Evolutionary conservation across 768 basidiomycete species (phyloP), one percentile per base, ranked within the genome.

Genomic region (Lepiota subincarnata): DNA sequence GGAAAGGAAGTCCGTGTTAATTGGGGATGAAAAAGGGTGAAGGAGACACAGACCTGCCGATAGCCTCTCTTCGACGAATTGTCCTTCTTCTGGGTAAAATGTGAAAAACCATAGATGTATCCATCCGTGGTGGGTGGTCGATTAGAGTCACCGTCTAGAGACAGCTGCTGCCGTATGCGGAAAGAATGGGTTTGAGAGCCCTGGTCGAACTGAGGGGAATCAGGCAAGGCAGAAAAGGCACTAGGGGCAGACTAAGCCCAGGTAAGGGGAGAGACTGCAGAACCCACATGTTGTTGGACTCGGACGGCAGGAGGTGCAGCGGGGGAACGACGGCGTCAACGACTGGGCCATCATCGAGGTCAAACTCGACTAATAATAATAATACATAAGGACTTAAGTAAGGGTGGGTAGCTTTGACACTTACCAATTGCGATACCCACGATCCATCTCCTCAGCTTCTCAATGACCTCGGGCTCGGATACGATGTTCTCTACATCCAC

Each of bases 291-390:
- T 93, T 96, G 67, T 92, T 87, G 31, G 75, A 77, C 64, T 93
- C 90, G 0, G 78, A 70, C 36, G 82, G 78, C 4, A 80, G 77
- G 37, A 95, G 68, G 12, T 75, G 65, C n/a, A 86, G 64, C 0
- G 84, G 78, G 2, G 90, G 89, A 58, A 85, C 86, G 38, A 90
- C 66, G 12, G 82, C 78, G 49, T 81, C 79, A 19, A 96, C 74
- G 4, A 87, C 82, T 7, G 93, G 93, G 2, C 93, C 93, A 44
- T 86, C 72, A 58, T 96, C 93, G 42, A 93, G 67, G 69, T 97
- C 93, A 63, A 97, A 97, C 59, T 94, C 84, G 35, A 92, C 88
- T 90, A 55, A n/a, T n/a, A n/a, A n/a, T n/a, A n/a, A n/a, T n/a
- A n/a, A n/a, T 10, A 38, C 36, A 18, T 6, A 24, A 1, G 18